Base-by-base conservation (phyloP, 192 early-diverging fungal species). In the Coemansia sp. region DNA sequence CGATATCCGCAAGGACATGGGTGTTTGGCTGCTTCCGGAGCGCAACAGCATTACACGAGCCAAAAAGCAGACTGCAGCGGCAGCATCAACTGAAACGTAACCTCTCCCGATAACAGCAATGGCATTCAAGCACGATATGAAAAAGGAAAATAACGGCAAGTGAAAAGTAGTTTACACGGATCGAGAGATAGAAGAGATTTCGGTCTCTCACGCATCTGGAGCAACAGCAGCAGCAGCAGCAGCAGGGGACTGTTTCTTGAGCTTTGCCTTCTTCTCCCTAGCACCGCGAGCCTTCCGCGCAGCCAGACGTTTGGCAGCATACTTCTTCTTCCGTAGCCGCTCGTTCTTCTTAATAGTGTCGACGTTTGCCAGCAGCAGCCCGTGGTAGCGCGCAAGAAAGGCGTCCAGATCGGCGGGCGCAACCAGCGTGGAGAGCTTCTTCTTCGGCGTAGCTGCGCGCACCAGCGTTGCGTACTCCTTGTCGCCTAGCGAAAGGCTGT, bases 1-100 rank as follows among this genome's bases (percentile, higher is more conserved):
- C 32, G 83, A 88, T 0, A 78, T 96, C 61, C 90, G 88, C 69
- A 84, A 88, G 38, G 89, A 94, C 53, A 85, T 97, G 40, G 90
- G 92, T 53, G 85, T 93, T 48, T 84, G 76, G 71, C 57, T 85
- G n/a, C 72, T 85, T 5, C 68, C 81, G 10, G 67, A 75, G 64
- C 72, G 75, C 57, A 77, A 83, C 73, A 72, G 74, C 57, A 50
- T 71, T 42, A 72, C 67, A 8, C 70, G 40, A 37, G 63, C 63
- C 6, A 46, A 67, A 16, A 75, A 74, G 60, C 70, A 64, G 50
- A 77, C 20, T 20, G 20, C 32, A 32, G 32, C 32, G 4, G 32
- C 32, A 32, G 32, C 32, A 32, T 32, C 32, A 32, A 32, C 32
- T 32, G 32, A 32, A 32, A 32, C 2, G 32, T 32, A 32, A 32